Conservation (phyloP, 768 basidiomycete species). For the Boletus vinaceobasis region DNA sequence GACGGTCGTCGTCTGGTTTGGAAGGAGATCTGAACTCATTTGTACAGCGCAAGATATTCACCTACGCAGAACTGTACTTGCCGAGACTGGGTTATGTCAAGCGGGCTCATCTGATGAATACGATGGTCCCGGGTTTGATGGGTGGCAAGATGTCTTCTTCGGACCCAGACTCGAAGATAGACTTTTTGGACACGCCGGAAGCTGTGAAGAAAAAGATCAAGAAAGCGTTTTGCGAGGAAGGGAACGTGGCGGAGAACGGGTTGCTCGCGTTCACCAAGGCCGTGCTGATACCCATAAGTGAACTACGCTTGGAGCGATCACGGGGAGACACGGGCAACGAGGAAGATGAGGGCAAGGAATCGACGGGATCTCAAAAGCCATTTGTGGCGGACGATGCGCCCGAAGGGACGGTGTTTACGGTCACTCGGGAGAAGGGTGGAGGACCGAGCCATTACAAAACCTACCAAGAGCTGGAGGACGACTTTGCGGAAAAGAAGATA, state of each 20-base stretch:
- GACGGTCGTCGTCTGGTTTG: neutral
- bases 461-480: constrained; percentile 64
- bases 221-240: constrained; percentile 91
- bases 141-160: constrained; percentile 99
- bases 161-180: constrained; percentile 96
- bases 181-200: constrained; percentile 88
- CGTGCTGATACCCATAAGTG: constrained; percentile 84
- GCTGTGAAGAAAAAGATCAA: constrained; percentile 87
- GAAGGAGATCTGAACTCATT: neutral
- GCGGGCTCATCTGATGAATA: constrained; percentile 97
- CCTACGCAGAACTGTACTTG: constrained; percentile 94
- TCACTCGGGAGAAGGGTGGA: constrained; percentile 77
- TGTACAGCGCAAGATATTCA: constrained; percentile 94
- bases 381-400: constrained; percentile 72
- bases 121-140: constrained; percentile 92
- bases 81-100: constrained; percentile 90
- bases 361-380: constrained; percentile 50
- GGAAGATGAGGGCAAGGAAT: constrained; percentile 43
- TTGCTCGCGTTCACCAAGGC: constrained; percentile 80
- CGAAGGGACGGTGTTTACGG: constrained; percentile 75
- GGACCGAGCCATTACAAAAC: constrained; percentile 63
- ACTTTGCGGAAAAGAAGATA: constrained; percentile 71
- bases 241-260: constrained; percentile 84
- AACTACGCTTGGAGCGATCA: constrained; percentile 62
- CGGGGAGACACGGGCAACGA: constrained; percentile 44